Conservation (phyloP, 805 yeast species). For the Vanderwaltozyma yarrowii region DNA sequence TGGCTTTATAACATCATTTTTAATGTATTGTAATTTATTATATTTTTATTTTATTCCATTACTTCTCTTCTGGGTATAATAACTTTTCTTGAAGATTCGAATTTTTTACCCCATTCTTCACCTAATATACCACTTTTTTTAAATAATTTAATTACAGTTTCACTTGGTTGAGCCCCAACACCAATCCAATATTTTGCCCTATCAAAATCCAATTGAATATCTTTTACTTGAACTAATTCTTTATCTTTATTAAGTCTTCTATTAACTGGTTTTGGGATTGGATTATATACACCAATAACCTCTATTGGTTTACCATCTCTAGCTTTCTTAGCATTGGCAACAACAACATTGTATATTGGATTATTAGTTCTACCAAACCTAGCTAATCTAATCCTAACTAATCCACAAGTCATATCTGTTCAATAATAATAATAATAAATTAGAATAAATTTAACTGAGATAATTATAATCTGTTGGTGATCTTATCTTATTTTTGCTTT, state of each 20-base stretch:
- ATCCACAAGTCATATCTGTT: slow-evolving; percentile 36
- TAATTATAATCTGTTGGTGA: too few species aligned
- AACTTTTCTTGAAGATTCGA: slow-evolving; percentile 9
- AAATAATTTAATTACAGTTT: slow-evolving; percentile 64
- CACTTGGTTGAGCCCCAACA: slow-evolving; percentile 92
- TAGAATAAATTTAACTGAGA: too few species aligned
- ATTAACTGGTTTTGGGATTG: slow-evolving; percentile 56
- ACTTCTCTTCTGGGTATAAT: slow-evolving; percentile 18
- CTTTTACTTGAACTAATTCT: slow-evolving; percentile 49
- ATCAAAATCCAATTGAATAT: slow-evolving; percentile 73
- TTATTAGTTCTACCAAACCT: slow-evolving; percentile 83
- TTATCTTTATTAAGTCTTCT: slow-evolving; percentile 46
- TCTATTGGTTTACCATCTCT: slow-evolving; percentile 85
- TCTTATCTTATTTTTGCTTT: too few species aligned
- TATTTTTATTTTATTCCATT: slow-evolving; percentile 7
- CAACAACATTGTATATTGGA: slow-evolving; percentile 89
- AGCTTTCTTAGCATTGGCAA: slow-evolving; percentile 65
- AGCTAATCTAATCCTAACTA: slow-evolving; percentile 81
- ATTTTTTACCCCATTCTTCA: slow-evolving; percentile 18
- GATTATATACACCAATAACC: slow-evolving; percentile 89
- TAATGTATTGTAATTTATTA: too few species aligned
- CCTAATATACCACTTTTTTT: slow-evolving; percentile 58
- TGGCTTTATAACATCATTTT: too few species aligned
- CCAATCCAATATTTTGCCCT: slow-evolving; percentile 95
- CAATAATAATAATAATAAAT: too few species aligned